Evolutionary conservation across 2,329 filamentous ascomycete genomes (phyloP).

Genomic region (Aspergillus amoenus): DNA sequence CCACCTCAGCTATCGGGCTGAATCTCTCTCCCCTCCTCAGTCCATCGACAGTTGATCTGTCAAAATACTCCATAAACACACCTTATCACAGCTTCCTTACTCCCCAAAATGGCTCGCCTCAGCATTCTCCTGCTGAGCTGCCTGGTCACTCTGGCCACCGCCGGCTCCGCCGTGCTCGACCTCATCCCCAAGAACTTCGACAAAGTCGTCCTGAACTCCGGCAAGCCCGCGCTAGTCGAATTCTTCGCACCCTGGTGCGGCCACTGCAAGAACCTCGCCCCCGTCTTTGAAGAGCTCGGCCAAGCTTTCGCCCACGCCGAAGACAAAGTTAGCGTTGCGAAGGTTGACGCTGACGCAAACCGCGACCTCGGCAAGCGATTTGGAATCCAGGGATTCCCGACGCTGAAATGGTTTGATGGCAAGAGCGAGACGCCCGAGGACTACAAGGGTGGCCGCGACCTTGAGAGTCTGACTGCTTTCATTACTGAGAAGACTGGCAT

Average conservation of each 20-base stretch:
- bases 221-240: conserved; percentile 93
- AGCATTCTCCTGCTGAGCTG: conserved; percentile 47
- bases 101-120: conserved; percentile 44
- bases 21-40: background rate
- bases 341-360: conserved; percentile 93
- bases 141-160: conserved; percentile 58
- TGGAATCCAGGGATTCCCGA: conserved; percentile 91
- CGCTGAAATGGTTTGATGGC: conserved; percentile 96
- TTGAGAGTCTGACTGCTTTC: conserved; percentile 80
- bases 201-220: conserved; percentile 79
- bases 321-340: conserved; percentile 81
- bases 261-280: conserved; percentile 97
- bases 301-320: conserved; percentile 69
- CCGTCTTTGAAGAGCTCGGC: conserved; percentile 89
- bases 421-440: conserved; percentile 82
- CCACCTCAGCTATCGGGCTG: background rate
- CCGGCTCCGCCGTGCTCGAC: conserved; percentile 81
- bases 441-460: conserved; percentile 81
- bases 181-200: conserved; percentile 91
- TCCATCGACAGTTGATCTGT: conserved; percentile 7
- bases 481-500: conserved; percentile 83
- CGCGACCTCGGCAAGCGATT: conserved; percentile 80
- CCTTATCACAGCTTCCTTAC: conserved; percentile 4
- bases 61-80: background rate
- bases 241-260: conserved; percentile 99